Base-by-base conservation (phyloP, 148 eudicot species). In the Linanthus parryae region DNA sequence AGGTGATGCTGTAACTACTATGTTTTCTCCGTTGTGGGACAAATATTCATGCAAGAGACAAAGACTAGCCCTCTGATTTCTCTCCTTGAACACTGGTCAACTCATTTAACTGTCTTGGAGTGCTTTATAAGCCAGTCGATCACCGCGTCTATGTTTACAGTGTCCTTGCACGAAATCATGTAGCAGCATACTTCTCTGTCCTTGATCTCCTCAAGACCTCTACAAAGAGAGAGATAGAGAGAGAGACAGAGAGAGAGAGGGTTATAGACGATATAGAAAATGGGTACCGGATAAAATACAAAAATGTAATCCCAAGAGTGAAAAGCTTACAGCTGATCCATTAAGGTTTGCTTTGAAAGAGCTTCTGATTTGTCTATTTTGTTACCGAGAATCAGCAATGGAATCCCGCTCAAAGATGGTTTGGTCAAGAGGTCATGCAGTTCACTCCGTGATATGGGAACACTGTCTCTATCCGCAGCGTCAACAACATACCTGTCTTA, bases 331-430 rank as follows among this genome's bases (percentile, higher is more conserved):
- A 89, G 85, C 56, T 80, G 94, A 63, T 84, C 91, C 59, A 78
- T 65, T 45, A 89, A 57, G n/a, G 83, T 72, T 73, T 85, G 83
- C 52, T 82, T 72, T 13, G 90, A 60, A 40, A 89, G 73, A 71
- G 95, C 97, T 67, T 82, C 88, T 7, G 97, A 85, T 59, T 82
- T 85, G 73, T 85, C 97, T 1, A 85, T 82, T 73, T 89, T 89
- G 65, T 85, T 85, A 15, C 95, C 97, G 2, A 89, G 81, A 52
- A 89, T 72, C 36, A 89, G 91, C 69, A 89, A 57, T 2, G 97
- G 95, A 39, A 89, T 89, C 54, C 81, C 95, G 36, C 24, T 59
- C 41, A 88, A 28, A 29, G 95, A 75, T 27, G 94, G 95, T 45
- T 84, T 89, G 25, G 58, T 66, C 65, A 89, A 60, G 42, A 89